These are phyloP conservation scores for Bonia amplexicaulis DNA, from an alignment of 176 grass and related monocot genomes.

Conservation along the genomic window DNA sequence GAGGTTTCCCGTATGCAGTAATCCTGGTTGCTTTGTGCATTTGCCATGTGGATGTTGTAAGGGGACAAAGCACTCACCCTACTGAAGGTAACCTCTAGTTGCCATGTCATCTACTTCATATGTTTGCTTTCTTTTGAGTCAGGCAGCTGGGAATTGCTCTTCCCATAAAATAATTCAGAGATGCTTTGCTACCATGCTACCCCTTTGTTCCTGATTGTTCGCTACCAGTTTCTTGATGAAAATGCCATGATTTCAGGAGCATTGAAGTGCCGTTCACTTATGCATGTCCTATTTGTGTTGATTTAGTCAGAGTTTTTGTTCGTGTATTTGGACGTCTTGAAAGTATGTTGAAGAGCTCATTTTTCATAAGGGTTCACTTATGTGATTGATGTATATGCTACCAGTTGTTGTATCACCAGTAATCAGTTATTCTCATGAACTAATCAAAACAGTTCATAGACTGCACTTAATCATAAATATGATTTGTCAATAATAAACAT, in stretches of 20 bases:
- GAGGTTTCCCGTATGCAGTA: conserved; percentile 15
- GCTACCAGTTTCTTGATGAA: neutral
- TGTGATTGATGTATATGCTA: neutral
- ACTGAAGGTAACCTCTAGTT: conserved; percentile 57
- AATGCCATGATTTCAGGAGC: neutral
- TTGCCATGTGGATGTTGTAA: conserved; percentile 23
- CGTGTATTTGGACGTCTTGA: neutral
- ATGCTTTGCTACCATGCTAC: neutral
- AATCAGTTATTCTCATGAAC: neutral
- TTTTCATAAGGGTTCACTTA: neutral
- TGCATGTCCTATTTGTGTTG: neutral
- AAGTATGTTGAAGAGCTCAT: neutral
- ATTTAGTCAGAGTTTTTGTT: neutral
- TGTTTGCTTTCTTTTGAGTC: neutral
- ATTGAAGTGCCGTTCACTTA: neutral
- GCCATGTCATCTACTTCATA: neutral
- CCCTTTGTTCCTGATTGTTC: neutral
- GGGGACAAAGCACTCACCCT: conserved; percentile 59
- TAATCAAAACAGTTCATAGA: neutral
- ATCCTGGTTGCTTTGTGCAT: conserved; percentile 49
- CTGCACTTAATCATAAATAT: neutral
- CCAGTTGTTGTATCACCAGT: neutral
- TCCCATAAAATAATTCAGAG: neutral
- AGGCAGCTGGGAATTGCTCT: neutral
- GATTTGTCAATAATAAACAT: neutral